A percentile compares a stretch with the other conserved stretches of the same genome.
Conservation (phyloP, 768 basidiomycete genomes). For the Termitomyces sp. region DNA sequence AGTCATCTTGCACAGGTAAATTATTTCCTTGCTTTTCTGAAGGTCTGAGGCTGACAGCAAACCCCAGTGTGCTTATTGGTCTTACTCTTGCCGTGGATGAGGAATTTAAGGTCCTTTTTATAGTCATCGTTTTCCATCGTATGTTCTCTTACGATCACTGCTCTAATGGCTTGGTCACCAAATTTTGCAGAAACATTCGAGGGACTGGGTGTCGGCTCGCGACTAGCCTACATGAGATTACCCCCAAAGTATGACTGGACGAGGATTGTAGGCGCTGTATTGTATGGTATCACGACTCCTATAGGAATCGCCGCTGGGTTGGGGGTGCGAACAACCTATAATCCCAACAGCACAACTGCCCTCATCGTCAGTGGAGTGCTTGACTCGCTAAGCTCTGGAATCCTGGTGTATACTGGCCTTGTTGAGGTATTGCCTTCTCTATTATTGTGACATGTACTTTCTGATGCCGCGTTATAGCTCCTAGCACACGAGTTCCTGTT, state of each 20-base stretch:
- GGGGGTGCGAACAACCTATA: conserved; percentile 71
- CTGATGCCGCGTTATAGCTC: conserved; percentile 35
- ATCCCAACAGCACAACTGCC: conserved; percentile 70
- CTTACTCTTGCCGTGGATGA: conserved; percentile 84
- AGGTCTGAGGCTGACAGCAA: neutral
- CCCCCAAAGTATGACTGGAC: conserved; percentile 48
- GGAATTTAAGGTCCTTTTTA: conserved; percentile 77
- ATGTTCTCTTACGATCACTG: conserved; percentile 23
- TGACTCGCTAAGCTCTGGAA: conserved; percentile 82
- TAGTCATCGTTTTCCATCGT: conserved; percentile 93
- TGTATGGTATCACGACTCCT: conserved; percentile 80
- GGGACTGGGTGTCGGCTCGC: conserved; percentile 90
- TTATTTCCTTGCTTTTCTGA: neutral
- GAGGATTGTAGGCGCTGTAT: conserved; percentile 50
- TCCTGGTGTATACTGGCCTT: conserved; percentile 72
- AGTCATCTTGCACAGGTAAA: conserved; percentile 74
- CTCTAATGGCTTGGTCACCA: neutral
- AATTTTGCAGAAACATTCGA: conserved; percentile 77
- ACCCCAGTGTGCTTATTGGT: conserved; percentile 72
- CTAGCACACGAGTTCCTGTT: conserved; percentile 95
- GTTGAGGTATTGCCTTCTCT: conserved; percentile 5
- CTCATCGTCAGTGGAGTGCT: conserved; percentile 83
- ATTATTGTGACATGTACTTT: neutral
- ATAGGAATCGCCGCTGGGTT: conserved; percentile 85
- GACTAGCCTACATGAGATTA: conserved; percentile 72